These are phyloP conservation scores for Fusarium domesticum DNA, from an alignment of 2,329 filamentous ascomycete genomes.

Conservation along the genomic window DNA sequence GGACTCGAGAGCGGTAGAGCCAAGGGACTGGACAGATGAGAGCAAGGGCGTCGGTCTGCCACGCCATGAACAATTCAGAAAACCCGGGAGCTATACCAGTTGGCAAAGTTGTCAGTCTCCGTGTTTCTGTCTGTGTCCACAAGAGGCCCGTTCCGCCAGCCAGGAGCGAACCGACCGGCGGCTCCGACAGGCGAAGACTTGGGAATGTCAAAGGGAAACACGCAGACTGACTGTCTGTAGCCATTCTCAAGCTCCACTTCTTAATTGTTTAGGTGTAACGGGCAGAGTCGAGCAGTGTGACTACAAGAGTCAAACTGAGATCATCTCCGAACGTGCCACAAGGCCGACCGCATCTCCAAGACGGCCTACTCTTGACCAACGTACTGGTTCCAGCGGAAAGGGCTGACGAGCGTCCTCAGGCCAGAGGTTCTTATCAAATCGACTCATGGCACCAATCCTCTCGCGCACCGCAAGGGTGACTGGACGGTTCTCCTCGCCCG, in stretches of 20 bases:
- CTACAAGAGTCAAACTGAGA: slow-evolving; percentile 18
- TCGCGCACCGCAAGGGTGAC: slow-evolving; percentile 53
- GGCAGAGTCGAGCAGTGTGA: slow-evolving; percentile 21
- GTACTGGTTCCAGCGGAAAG: slow-evolving; percentile 60
- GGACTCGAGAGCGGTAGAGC: slow-evolving; percentile 39
- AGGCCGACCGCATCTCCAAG: slow-evolving; percentile 33
- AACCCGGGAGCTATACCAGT: slow-evolving; percentile 44
- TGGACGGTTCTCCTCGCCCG: slow-evolving; percentile 52
- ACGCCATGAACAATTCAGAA: slow-evolving; percentile 30
- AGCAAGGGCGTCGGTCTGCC: slow-evolving; percentile 15
- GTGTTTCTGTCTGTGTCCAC: slow-evolving; percentile 48
- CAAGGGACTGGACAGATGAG: slow-evolving; percentile 24
- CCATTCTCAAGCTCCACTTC: slow-evolving; percentile 46
- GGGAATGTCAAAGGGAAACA: slow-evolving; percentile 35
- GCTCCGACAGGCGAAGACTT: slow-evolving; percentile 44
- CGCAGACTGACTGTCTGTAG: slow-evolving; percentile 47
- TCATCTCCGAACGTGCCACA: slow-evolving; percentile 17
- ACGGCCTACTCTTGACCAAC: slow-evolving; percentile 47
- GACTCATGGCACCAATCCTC: slow-evolving; percentile 69
- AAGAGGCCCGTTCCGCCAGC: slow-evolving; percentile 38
- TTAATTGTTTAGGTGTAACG: slow-evolving; percentile 14
- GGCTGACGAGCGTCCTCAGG: slow-evolving; percentile 72
- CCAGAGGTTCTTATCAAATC: slow-evolving; percentile 70
- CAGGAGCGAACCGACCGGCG: slow-evolving; percentile 31
- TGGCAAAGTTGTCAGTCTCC: slow-evolving; percentile 37